Evolutionary conservation across 2,329 filamentous ascomycete genomes (phyloP), one percentile per base, ranked within the genome.

Genomic region (Colletotrichum sp.): DNA sequence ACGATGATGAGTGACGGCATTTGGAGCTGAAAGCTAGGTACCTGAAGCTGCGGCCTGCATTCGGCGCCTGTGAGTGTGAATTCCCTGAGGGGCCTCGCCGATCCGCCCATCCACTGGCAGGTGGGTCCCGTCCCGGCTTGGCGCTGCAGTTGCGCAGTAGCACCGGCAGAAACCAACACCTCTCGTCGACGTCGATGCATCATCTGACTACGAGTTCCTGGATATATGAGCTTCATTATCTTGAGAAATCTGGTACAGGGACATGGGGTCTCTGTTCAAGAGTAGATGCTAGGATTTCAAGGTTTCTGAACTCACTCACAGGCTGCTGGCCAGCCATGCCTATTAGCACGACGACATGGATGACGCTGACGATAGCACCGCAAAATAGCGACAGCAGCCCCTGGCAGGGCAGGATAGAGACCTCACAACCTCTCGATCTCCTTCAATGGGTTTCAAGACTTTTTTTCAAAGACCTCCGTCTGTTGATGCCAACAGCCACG

Each of bases 121-220:
- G 74, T 64, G 74, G 74, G 59, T 59, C 70, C 59, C 49, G 64
- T 74, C 44, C 74, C 74, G 74, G 36, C 74, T 76, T 76, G 74
- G 74, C 74, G 16, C 69, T 59, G 64, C 59, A 67, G 28, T 30
- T 44, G 24, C 24, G 32, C 72, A 44, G 71, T 26, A 71, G 39
- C 30, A 26, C 71, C 65, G 52, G 36, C 34, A 71, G 68, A 55
- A 44, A 21, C 12, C 59, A 36, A 64, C 32, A 60, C 21, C 12
- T 24, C 18, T 44, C 1, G 12, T 36, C 32, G 32, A 64, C 60
- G 34, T 32, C 44, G 44, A 49, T 21, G 44, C 44, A 21, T 21
- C 44, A n/a, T 49, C 18, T 49, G n/a, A 49, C 6, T 7, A 49
- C 10, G n/a, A 49, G n/a, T 49, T 49, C 10, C 44, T 49, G 6